phyloP scores from a whole-genome alignment of 169 alveolate species.

The Plasmodium relictum region DNA sequence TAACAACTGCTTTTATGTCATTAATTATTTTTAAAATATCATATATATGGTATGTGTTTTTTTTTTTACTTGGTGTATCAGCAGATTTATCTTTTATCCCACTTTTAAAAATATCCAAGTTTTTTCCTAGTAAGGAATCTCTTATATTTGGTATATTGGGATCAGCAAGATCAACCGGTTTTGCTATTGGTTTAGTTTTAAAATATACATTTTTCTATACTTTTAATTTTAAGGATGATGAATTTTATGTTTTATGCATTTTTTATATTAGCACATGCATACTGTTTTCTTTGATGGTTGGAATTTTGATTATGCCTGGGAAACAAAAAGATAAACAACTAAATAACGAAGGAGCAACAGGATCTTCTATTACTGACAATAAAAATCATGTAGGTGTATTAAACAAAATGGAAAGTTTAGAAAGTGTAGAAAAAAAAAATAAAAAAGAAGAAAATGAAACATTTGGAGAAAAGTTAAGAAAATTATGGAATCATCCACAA shows the following conservation, averaged over 20 bases:
- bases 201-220: slow-evolving; percentile 31
- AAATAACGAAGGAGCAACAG: slow-evolving; percentile 44
- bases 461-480: not conserved
- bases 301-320: slow-evolving; percentile 47
- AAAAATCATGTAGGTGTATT: not conserved
- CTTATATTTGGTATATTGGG: slow-evolving; percentile 73
- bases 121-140: slow-evolving; percentile 53
- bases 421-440: slow-evolving; percentile 6
- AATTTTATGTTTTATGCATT: slow-evolving; percentile 56
- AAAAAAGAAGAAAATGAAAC: not conserved
- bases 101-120: slow-evolving; percentile 60
- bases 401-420: slow-evolving; percentile 24
- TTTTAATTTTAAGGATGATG: slow-evolving; percentile 21
- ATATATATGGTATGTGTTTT: slow-evolving; percentile 63
- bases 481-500: slow-evolving; percentile 66
- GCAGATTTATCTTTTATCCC: slow-evolving; percentile 75
- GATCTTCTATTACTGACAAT: slow-evolving; percentile 32
- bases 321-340: slow-evolving; percentile 8
- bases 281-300: slow-evolving; percentile 46
- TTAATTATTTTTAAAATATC: slow-evolving; percentile 22
- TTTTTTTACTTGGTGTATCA: slow-evolving; percentile 64
- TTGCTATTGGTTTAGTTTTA: slow-evolving; percentile 47
- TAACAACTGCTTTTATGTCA: slow-evolving; percentile 34
- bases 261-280: slow-evolving; percentile 28
- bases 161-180: slow-evolving; percentile 64